Evolutionary conservation across 1,284 basidiomycete species (phyloP), one percentile per base, ranked within the genome.

Genomic region (Ustilago tritici): DNA sequence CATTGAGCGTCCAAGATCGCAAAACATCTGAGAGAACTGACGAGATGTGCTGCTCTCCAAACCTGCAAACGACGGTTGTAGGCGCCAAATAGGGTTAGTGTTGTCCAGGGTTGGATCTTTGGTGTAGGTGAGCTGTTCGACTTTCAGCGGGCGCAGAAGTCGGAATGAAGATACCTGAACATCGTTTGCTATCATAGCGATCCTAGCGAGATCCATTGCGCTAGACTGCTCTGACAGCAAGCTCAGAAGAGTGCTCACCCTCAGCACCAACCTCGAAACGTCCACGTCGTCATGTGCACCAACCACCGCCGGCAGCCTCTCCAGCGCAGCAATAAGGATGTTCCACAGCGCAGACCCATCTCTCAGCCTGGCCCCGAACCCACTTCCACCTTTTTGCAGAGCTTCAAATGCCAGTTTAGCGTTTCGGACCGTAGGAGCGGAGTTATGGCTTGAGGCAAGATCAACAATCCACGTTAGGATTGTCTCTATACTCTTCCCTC

Each of bases 391-490:
- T 17, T 9, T 35, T 31, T 56, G 70, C 19, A 68, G 36, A 11
- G n/a, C 35, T 8, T 35, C 38, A 8, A 73, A 56, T 4, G 67
- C 55, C 1, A 50, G 19, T 41, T 43, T 55, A 2, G 68, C 57
- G 31, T 35, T 38, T 41, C 31, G 12, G 2, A 34, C 35, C 1
- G 70, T 58, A 1, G 70, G 28, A 2, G 12, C 38, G 6, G 61
- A 56, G 46, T 70, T 73, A 36, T 35, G 34, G 2, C 60, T 56
- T 0, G 70, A 70, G 2, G 64, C 58, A 2, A 74, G 62, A 59
- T 78, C 76, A 17, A 75, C n/a, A 31, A 75, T 62, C 71, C 71
- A 78, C 8, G 56, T 52, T 1, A 78, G 56, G 43, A 78, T 32
- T 6, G 61, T 64, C 28, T 46, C 40, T 36, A 73, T 36, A 38